Evolutionary conservation across 306 rosid species (phyloP).

Genomic region (Alnus rubra): DNA sequence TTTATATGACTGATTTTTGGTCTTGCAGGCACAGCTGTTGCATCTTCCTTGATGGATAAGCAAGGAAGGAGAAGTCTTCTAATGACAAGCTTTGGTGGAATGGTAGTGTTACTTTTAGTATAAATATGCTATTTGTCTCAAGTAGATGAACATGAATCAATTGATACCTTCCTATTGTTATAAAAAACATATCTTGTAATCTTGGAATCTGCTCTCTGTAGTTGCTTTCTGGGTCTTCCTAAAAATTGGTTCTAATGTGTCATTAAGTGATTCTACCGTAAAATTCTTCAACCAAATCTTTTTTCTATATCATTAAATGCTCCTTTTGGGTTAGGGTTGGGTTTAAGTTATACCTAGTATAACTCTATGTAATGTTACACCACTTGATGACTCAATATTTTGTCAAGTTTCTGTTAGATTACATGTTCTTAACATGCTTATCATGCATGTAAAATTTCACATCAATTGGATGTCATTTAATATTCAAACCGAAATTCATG

Average conservation of each 20-base stretch:
- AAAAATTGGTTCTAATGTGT: background rate
- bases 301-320: background rate
- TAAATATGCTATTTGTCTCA: conserved; percentile 5
- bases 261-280: background rate
- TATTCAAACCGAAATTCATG: too few species aligned
- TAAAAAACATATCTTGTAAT: background rate
- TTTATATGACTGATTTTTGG: conserved; percentile 22
- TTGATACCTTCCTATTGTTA: conserved; percentile 8
- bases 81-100: conserved; percentile 81
- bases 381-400: too few species aligned
- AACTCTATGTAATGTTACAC: too few species aligned
- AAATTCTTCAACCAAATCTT: background rate
- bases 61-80: conserved; percentile 93
- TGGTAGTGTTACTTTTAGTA: conserved; percentile 55
- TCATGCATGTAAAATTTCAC: too few species aligned
- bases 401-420: too few species aligned
- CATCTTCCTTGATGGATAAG: conserved; percentile 89
- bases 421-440: too few species aligned
- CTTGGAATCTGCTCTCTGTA: background rate
- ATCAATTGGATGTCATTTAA: too few species aligned
- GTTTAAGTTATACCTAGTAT: too few species aligned
- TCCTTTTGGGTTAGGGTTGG: background rate
- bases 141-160: background rate
- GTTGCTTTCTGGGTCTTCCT: background rate
- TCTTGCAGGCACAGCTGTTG: conserved; percentile 73